phyloP scores from a whole-genome alignment of 2,329 filamentous ascomycete genomes.

The Colletotrichum salicis region DNA sequence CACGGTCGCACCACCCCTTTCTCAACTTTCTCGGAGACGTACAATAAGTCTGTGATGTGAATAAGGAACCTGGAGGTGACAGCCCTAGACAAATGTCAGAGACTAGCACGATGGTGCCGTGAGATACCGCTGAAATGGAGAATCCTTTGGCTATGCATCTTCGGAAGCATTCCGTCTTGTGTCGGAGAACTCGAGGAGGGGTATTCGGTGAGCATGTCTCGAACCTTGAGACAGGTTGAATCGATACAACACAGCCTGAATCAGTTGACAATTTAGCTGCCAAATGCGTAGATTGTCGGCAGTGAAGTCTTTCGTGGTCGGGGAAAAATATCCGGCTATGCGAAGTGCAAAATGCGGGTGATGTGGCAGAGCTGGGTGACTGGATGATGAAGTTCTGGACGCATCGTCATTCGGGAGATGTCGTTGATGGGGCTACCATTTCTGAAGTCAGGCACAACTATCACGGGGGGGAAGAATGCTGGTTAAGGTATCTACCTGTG shows the following conservation, averaged over 20 bases:
- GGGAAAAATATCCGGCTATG: neutral
- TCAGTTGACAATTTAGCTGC: neutral
- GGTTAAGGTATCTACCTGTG: neutral
- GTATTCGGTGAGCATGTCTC: neutral
- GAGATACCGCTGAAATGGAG: neutral
- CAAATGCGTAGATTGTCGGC: neutral
- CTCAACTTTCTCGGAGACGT: neutral
- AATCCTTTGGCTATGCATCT: neutral
- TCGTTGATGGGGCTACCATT: neutral
- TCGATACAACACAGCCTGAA: neutral
- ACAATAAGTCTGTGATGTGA: neutral
- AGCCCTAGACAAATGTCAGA: neutral
- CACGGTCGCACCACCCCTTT: neutral
- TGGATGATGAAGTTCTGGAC: neutral
- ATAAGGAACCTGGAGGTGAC: neutral
- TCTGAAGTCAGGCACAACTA: neutral
- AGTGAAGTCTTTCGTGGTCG: neutral
- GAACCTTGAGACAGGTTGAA: neutral
- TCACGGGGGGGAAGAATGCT: neutral
- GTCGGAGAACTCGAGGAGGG: neutral
- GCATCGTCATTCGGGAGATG: neutral
- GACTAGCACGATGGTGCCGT: neutral
- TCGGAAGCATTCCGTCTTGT: neutral
- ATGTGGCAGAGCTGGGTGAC: neutral
- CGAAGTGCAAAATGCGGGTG: neutral